Conservation (phyloP, 352 stramenopile species). For the Globisporangium cylindrosporum region DNA sequence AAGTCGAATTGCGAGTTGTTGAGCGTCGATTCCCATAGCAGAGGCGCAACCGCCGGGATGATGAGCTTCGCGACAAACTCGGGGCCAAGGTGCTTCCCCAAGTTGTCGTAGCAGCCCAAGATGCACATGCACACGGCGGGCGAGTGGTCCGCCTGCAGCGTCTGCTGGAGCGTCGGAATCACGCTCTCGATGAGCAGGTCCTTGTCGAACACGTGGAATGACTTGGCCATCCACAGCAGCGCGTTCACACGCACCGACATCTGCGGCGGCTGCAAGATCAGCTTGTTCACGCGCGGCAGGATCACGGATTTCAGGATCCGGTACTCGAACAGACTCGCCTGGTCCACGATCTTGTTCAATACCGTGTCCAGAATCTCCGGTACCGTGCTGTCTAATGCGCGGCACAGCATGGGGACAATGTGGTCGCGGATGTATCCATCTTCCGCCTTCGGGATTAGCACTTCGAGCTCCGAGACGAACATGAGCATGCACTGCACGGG, state of each 20-base stretch:
- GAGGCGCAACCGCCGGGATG: constrained; percentile 70
- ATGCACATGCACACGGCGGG: constrained; percentile 87
- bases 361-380: constrained; percentile 86
- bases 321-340: constrained; percentile 87
- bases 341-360: constrained; percentile 86
- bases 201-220: constrained; percentile 89
- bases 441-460: constrained; percentile 80
- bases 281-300: constrained; percentile 79
- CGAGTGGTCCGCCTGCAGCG: constrained; percentile 76
- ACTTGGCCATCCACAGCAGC: constrained; percentile 84
- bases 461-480: constrained; percentile 85
- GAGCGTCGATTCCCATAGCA: constrained; percentile 76
- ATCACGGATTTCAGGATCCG: constrained; percentile 88
- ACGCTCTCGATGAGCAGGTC: constrained; percentile 83
- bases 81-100: constrained; percentile 82
- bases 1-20: constrained; percentile 85
- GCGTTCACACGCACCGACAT: constrained; percentile 85
- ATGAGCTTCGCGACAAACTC: constrained; percentile 85
- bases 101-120: constrained; percentile 84
- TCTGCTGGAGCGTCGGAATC: constrained; percentile 69
- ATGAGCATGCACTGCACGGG: constrained; percentile 89
- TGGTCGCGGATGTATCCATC: constrained; percentile 89
- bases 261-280: constrained; percentile 82
- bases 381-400: constrained; percentile 78
- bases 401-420: constrained; percentile 85